Percentiles rank a stretch among this genome's conserved stretches.
phyloP scores from a whole-genome alignment of 768 basidiomycete species.

The Lactarius quietus region DNA sequence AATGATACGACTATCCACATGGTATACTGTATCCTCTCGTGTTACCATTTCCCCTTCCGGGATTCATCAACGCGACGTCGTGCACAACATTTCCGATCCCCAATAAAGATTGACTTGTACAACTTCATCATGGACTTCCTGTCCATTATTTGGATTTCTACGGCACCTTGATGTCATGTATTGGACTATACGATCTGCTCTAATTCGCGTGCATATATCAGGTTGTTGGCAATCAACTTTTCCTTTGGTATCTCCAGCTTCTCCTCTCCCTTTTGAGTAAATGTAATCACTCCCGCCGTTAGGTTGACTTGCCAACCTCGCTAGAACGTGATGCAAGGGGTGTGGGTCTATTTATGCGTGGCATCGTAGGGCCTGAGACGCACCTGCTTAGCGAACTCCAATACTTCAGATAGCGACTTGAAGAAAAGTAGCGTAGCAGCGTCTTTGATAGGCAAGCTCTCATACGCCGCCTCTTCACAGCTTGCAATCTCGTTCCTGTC shows the following conservation, averaged over 20 bases:
- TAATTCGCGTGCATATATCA: constrained; percentile 80
- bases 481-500: constrained; percentile 93
- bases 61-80: background rate
- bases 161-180: background rate
- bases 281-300: constrained; percentile 62
- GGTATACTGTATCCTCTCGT: constrained; percentile 30
- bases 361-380: constrained; percentile 26
- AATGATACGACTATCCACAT: constrained; percentile 34
- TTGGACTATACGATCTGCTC: constrained; percentile 78
- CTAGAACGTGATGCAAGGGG: constrained; percentile 38
- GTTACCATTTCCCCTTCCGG: constrained; percentile 7
- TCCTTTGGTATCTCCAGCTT: constrained; percentile 82
- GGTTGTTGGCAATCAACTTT: constrained; percentile 72
- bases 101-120: too few relatives aligned
- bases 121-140: too few relatives aligned
- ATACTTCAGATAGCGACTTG: constrained; percentile 71
- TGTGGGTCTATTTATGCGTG: background rate
- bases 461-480: constrained; percentile 92
- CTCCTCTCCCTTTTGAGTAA: constrained; percentile 79
- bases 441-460: constrained; percentile 84
- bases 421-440: constrained; percentile 93
- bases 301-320: constrained; percentile 84
- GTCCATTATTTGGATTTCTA: too few relatives aligned
- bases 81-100: background rate
- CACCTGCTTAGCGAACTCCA: constrained; percentile 80